Evolutionary conservation across 345 rosid species (phyloP), one percentile per base, ranked within the genome.

Genomic region (Eucalyptus melliodora): DNA sequence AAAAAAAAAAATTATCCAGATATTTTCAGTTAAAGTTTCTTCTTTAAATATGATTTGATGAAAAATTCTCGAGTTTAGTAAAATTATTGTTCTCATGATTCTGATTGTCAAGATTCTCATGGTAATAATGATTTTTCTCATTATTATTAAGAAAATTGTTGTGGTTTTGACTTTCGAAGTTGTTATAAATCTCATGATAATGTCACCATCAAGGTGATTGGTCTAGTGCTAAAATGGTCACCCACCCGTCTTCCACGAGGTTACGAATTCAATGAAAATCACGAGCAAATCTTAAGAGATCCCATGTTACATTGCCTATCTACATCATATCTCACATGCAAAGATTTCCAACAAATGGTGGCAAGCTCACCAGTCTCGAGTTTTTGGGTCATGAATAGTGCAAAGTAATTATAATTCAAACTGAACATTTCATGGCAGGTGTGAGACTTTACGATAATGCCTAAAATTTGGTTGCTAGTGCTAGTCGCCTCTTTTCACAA

Each of bases 361-460:
- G 59, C 12, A 2, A 34, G 42, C 42, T 69, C 42, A 31, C 34
- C 0, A 16, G 1, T 69, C 19, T 69, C 2, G 2, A 31, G 37
- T 6, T 31, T 69, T 31, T 16, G 34, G 42, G 11, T 34, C 23
- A 31, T 0, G 0, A 0, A 69, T 69, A 9, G 2, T 31, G 24
- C 6, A 8, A 7, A 69, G 7, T 31, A 31, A 69, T 31, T 31
- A 69, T 69, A 2, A 31, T 69, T 31, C 6, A 69, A 69, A 69
- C 1, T 19, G 2, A 67, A 69, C 2, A 69, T 69, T 69, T 69
- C 42, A n/a, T 7, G 13, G 0, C 1, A 0, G 12, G 7, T 9
- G 6, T 4, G 40, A 16, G 24, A 69, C 81, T 16, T 10, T 17
- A 69, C 6, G 2, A 8, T 67, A 31, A 67, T 67, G 23, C 42